Percentiles rank a stretch among this genome's conserved stretches.
Evolutionary conservation across 495 filamentous ascomycete species (phyloP).

Genomic region (Aspergillus biplanus): DNA sequence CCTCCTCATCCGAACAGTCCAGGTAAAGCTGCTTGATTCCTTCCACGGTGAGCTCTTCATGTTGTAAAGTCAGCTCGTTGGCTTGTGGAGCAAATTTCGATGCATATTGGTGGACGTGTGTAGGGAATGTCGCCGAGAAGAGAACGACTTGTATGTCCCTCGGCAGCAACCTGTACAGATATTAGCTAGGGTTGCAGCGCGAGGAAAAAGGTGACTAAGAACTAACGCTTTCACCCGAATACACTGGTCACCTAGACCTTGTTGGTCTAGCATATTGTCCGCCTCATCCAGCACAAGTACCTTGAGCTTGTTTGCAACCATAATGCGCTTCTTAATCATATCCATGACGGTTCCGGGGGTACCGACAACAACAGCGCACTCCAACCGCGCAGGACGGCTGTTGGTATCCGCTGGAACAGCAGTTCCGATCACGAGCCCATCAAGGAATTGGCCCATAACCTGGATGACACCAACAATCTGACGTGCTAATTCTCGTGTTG

Average conservation of each 20-base stretch:
- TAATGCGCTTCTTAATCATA: slow-evolving; percentile 70
- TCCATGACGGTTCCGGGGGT: slow-evolving; percentile 94
- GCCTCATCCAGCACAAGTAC: slow-evolving; percentile 91
- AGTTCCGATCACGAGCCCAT: slow-evolving; percentile 69
- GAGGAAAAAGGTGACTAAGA: not conserved
- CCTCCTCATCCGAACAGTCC: slow-evolving; percentile 76
- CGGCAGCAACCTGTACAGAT: slow-evolving; percentile 63
- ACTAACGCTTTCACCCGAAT: slow-evolving; percentile 82
- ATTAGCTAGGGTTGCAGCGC: slow-evolving; percentile 23
- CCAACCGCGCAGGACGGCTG: slow-evolving; percentile 61
- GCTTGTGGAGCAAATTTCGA: slow-evolving; percentile 77
- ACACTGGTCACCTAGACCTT: slow-evolving; percentile 94
- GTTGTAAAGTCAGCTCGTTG: slow-evolving; percentile 84
- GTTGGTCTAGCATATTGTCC: slow-evolving; percentile 94
- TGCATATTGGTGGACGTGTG: slow-evolving; percentile 80
- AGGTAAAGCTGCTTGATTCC: slow-evolving; percentile 97
- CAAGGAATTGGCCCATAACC: slow-evolving; percentile 80
- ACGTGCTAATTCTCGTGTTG: slow-evolving; percentile 91
- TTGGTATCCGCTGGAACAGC: slow-evolving; percentile 78
- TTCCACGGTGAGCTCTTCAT: slow-evolving; percentile 91
- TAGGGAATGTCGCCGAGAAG: slow-evolving; percentile 95
- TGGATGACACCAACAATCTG: slow-evolving; percentile 87
- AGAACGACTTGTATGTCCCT: slow-evolving; percentile 78
- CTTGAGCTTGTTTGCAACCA: slow-evolving; percentile 67
- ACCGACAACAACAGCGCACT: slow-evolving; percentile 80